Evolutionary conservation across 2,329 filamentous ascomycete genomes (phyloP), one percentile per base, ranked within the genome.

Genomic region (Phaeosphaeriaceae sp.): DNA sequence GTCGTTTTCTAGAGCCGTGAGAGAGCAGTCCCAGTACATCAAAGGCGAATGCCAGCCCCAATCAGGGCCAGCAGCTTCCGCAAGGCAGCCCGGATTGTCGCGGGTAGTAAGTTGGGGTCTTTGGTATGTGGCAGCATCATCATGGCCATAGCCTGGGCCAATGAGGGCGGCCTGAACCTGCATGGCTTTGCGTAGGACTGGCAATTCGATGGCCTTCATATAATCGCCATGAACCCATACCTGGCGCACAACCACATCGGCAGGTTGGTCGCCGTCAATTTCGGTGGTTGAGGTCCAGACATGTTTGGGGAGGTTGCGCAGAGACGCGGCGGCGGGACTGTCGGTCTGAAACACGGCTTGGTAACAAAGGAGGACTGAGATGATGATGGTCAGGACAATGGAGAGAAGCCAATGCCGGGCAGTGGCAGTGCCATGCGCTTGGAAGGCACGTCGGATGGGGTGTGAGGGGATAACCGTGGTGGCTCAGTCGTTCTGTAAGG

Each of bases 21-120:
- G 55, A 4, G 79, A 88, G 66, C 86, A 88, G 51, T 85, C 81
- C 89, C 89, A 93, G 71, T 92, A 92, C 71, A 90, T 86, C 45
- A 93, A 74, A 1, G 89, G 89, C n/a, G 89, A 92, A 62, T 92
- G 88, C 64, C 89, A 89, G 60, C 89, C 89, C 88, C 88, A 91
- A 3, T 84, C 84, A 59, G 85, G 75, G 56, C 84, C 81, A 3
- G 79, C 83, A 28, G 85, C 70, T 12, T 63, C 48, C 1, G 48
- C 29, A 4, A 58, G n/a, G 33, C 68, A 72, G 42, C 54, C 57
- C 18, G 46, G 9, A 20, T 29, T 23, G 26, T 76, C 54, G 17
- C 47, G 40, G 9, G 26, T 34, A 15, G 38, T 40, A 37, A 50
- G 42, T 43, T 52, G 49, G 16, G 50, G 36, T 13, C 45, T 12